phyloP scores from a whole-genome alignment of 345 rosid genomes.

The Dipteronia sinensis region DNA sequence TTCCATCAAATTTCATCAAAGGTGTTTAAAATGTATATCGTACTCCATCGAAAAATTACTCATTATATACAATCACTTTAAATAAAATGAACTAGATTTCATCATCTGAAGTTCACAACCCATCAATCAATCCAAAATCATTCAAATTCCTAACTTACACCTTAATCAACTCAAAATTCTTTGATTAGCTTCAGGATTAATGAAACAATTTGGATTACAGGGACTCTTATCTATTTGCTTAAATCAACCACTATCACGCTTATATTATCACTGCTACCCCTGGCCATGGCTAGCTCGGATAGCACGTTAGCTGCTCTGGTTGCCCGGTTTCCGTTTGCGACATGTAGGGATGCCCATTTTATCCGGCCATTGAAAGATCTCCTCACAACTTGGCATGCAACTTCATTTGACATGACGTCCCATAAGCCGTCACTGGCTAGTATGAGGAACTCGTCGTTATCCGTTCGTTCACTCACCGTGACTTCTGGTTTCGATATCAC shows the following conservation, averaged over 20 bases:
- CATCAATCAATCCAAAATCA: too few relatives aligned
- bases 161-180: too few relatives aligned
- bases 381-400: constrained; percentile 61
- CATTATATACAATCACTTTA: too few relatives aligned
- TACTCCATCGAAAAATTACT: too few relatives aligned
- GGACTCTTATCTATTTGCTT: background rate
- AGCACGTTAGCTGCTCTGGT: constrained; percentile 50
- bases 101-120: too few relatives aligned
- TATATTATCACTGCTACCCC: constrained; percentile 64
- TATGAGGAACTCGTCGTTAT: constrained; percentile 63
- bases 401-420: constrained; percentile 66
- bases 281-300: constrained; percentile 55
- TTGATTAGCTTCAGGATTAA: background rate
- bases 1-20: too few relatives aligned
- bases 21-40: too few relatives aligned
- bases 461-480: constrained; percentile 33
- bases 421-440: constrained; percentile 83
- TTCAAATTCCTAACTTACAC: too few relatives aligned
- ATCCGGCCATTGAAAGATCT: constrained; percentile 47
- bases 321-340: constrained; percentile 25
- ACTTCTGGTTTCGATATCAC: constrained; percentile 62
- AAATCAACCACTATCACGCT: constrained; percentile 64
- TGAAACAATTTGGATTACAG: background rate
- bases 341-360: constrained; percentile 29
- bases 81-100: too few relatives aligned